Evolutionary conservation across 2,329 filamentous ascomycete species (phyloP), one percentile per base, ranked within the genome.

Genomic region (Monosporascus sp.): DNA sequence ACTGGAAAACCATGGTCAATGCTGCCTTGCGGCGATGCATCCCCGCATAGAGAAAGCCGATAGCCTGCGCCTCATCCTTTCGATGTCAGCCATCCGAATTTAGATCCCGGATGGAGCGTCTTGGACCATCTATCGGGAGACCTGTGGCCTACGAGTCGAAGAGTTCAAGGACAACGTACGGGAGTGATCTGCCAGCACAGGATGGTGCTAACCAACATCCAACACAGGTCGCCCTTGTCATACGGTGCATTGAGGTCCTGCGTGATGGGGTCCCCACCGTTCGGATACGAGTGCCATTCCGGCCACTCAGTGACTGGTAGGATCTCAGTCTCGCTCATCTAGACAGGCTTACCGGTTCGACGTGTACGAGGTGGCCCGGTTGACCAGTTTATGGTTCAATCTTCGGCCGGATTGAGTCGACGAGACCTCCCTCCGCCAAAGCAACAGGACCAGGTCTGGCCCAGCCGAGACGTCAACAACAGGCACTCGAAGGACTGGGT

Each of bases 1-100:
- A 77, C 58, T 77, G 74, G 26, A 77, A 67, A 8, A 78, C 66
- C 71, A 78, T 76, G 0, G 75, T 77, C 55, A 78, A 43, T 8
- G 71, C 68, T 0, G 70, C 62, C 54, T 71, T 73, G 26, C 69
- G 61, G 3, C 70, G 66, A 31, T 71, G 69, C 66, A 73, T 70
- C 3, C 71, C 71, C 5, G 71, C 70, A 31, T 73, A 72, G 24
- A 70, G 61, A 52, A 73, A 73, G 22, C 71, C 70, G 51, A 73
- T 73, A 37, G 70, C 71, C 1, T 52, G 17, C 7, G 9, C 26
- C 3, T 6, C 22, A 22, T n/a, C 5, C 7, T 11, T 19, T 19
- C n/a, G 17, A 22, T 14, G 40, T 43, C n/a, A 22, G 40, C 8
- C 40, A 11, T 19, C 9, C n/a, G 9, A 31, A 31, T 31, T 9